Base-by-base conservation (phyloP, 2,329 filamentous ascomycete genomes). In the Hypomyces perniciosus region DNA sequence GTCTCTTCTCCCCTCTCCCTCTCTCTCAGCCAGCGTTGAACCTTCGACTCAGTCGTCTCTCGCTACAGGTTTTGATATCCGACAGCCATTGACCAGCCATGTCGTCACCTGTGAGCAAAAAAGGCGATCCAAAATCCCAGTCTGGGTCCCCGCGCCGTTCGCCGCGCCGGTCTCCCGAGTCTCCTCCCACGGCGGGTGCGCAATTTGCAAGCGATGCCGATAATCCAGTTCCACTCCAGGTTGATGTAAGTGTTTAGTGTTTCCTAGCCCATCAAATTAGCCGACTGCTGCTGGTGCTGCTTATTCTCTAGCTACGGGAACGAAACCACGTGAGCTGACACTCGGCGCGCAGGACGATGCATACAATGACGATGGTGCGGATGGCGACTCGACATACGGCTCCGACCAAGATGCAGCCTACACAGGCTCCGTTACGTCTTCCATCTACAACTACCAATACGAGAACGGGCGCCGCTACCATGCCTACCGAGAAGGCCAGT, bases 391-490 rank as follows among this genome's bases (percentile, higher is more conserved):
- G 12, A 61, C 66, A 10, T 68, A 70, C 52, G 62, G 56, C 29
- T 67, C 65, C 8, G 65, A 68, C 6, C 52, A 53, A 28, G 65
- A 58, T 2, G 63, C 64, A 4, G 46, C 56, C n/a, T 61, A 61
- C 47, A 71, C 67, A 0, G 61, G 57, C 9, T 68, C 65, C 13
- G 43, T 76, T 43, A 66, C 68, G 4, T 75, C 72, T 8, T 73
- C 71, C 51, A 69, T 75, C 42, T 68, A 62, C 51, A 57, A 73
- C 41, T 76, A 74, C 55, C 62, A 68, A 31, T 74, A 71, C 56
- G 72, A 77, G 50, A 71, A 77, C 45, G 75, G 75, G 3, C 68
- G 76, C 1, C 65, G 74, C 4, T 79, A 79, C 46, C 73, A 76
- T 54, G 68, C 67, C 41, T 75, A 71, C 56, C 68, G 70, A 33